These are phyloP conservation scores for Leucocoprinus birnbaumii DNA, from an alignment of 768 basidiomycete species.

Conservation along the genomic window DNA sequence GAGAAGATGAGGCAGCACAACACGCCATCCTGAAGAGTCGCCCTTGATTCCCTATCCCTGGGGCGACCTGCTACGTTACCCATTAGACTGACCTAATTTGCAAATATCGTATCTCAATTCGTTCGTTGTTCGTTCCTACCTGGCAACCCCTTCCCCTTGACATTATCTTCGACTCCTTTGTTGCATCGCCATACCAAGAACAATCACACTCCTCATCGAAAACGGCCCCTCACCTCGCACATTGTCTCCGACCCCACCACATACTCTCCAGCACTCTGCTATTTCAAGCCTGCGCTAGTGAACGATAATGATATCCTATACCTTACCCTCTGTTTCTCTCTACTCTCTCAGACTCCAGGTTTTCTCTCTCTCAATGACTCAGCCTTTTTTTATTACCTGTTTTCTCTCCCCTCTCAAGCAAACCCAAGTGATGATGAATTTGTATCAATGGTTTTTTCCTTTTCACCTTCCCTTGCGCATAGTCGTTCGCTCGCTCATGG, in stretches of 20 bases:
- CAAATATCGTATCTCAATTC: neutral
- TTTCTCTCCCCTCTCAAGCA: neutral
- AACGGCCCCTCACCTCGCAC: neutral
- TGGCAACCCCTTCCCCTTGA: neutral
- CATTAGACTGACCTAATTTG: conserved; percentile 3
- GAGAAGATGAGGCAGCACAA: conserved; percentile 5
- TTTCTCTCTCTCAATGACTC: neutral
- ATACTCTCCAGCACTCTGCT: neutral
- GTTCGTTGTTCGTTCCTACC: neutral
- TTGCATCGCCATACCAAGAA: conserved; percentile 7
- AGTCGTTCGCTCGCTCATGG: conserved; percentile 3
- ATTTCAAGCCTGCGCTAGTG: neutral
- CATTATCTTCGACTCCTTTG: neutral
- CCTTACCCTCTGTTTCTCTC: neutral
- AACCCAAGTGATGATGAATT: conserved; percentile 4
- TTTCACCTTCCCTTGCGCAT: neutral
- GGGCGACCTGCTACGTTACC: neutral
- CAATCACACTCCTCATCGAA: neutral
- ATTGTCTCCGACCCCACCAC: no score
- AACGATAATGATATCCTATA: conserved; percentile 7
- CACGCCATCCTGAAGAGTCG: conserved; percentile 1
- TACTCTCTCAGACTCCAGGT: neutral
- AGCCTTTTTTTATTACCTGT: neutral
- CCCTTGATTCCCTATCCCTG: neutral
- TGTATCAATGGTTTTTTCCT: conserved; percentile 1